Conservation (phyloP, 306 rosid species). For the Vicia faba region DNA sequence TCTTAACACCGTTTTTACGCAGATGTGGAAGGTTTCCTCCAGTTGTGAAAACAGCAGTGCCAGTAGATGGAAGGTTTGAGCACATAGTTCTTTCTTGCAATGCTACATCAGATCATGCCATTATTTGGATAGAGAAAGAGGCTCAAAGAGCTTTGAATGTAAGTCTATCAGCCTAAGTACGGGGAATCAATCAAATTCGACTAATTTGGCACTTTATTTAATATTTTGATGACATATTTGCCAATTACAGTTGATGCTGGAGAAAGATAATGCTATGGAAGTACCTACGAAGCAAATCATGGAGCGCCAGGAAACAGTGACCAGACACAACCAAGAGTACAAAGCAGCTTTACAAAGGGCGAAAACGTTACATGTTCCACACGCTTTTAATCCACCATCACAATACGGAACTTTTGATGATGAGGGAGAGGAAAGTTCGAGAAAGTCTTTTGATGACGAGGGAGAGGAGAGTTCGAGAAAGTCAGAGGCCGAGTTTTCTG, state of each 20-base stretch:
- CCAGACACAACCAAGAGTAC: conserved; percentile 67
- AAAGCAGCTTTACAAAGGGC: conserved; percentile 89
- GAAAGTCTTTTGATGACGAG: conserved; percentile 54
- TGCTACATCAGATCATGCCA: conserved; percentile 93
- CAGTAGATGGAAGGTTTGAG: conserved; percentile 97
- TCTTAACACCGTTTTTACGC: conserved; percentile 31
- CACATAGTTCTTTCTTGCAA: conserved; percentile 93
- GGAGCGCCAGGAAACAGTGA: conserved; percentile 74
- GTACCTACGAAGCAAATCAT: conserved; percentile 76
- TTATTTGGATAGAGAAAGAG: conserved; percentile 93
- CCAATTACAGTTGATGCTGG: conserved; percentile 63
- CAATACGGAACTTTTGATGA: conserved; percentile 77
- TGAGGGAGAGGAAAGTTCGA: conserved; percentile 50
- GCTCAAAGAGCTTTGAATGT: conserved; percentile 79
- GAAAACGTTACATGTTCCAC: conserved; percentile 75
- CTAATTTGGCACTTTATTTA: background rate
- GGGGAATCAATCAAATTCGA: conserved; percentile 28
- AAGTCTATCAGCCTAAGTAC: too few species aligned
- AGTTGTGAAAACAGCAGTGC: conserved; percentile 89
- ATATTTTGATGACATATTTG: conserved; percentile 6
- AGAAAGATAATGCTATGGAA: conserved; percentile 58
- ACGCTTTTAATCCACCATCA: conserved; percentile 68
- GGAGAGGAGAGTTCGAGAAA: conserved; percentile 52
- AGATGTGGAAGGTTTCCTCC: conserved; percentile 92
- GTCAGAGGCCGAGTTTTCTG: conserved; percentile 58